Evolutionary conservation across 495 filamentous ascomycete genomes (phyloP).

Genomic region (Chlorociboria aeruginascens): DNA sequence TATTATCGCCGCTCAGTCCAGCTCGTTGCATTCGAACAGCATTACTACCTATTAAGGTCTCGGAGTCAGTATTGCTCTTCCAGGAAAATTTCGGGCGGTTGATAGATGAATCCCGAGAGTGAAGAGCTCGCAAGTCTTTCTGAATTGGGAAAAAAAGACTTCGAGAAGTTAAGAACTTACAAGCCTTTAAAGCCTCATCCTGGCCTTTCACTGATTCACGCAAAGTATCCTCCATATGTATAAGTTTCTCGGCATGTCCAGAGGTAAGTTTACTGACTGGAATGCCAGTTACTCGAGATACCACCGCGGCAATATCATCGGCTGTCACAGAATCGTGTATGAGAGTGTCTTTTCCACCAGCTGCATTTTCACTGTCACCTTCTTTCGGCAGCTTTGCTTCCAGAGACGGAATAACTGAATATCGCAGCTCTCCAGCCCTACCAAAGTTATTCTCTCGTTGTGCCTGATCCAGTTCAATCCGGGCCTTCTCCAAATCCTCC

Average conservation of each 20-base stretch:
- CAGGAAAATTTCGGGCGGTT: too few relatives aligned
- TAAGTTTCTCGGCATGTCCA: slow-evolving; percentile 82
- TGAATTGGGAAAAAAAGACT: too few relatives aligned
- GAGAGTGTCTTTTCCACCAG: slow-evolving; percentile 31
- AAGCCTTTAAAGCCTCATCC: slow-evolving; percentile 77
- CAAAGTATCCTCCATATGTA: slow-evolving; percentile 89
- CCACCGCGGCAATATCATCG: slow-evolving; percentile 87
- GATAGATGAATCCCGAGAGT: too few relatives aligned
- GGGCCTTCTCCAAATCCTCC: slow-evolving; percentile 69
- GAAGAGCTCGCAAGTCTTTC: too few relatives aligned
- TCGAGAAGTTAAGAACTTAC: too few relatives aligned
- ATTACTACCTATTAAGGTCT: slow-evolving; percentile 49
- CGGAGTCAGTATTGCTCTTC: too few relatives aligned
- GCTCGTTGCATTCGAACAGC: slow-evolving; percentile 91
- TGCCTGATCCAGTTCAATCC: slow-evolving; percentile 74
- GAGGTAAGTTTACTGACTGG: slow-evolving; percentile 83
- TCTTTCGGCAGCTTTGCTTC: slow-evolving; percentile 74
- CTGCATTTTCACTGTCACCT: slow-evolving; percentile 31
- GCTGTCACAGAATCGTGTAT: slow-evolving; percentile 88
- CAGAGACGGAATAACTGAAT: slow-evolving; percentile 70
- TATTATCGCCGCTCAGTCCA: slow-evolving; percentile 80
- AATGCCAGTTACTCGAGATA: slow-evolving; percentile 84
- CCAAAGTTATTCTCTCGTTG: slow-evolving; percentile 82
- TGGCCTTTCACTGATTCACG: slow-evolving; percentile 80
- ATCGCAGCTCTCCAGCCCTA: slow-evolving; percentile 75